Conservation (phyloP, 1,284 basidiomycete genomes). For the Termitomyces sp. region DNA sequence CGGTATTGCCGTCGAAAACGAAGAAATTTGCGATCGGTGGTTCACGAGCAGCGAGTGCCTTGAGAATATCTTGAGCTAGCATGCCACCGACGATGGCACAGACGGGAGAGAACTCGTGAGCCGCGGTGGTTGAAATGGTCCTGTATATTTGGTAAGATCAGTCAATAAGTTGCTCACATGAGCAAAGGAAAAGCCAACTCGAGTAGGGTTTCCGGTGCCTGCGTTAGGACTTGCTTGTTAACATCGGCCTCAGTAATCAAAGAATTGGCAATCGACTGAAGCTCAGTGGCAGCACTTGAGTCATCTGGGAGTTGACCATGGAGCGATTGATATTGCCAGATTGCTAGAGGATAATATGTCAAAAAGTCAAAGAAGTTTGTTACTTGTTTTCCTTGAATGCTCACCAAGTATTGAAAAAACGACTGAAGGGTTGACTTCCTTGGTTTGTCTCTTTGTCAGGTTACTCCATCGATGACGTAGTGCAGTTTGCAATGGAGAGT, state of each 20-base stretch:
- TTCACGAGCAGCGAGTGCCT: constrained; percentile 85
- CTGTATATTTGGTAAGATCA: constrained; percentile 30
- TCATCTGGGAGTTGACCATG: constrained; percentile 58
- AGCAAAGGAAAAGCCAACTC: constrained; percentile 39
- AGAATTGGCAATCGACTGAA: constrained; percentile 57
- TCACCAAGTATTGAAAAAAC: constrained; percentile 72
- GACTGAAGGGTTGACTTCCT: constrained; percentile 70
- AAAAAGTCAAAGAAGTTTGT: constrained; percentile 1
- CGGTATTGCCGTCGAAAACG: constrained; percentile 80
- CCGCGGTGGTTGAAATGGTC: constrained; percentile 61
- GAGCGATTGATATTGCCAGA: constrained; percentile 78
- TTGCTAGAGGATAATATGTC: constrained; percentile 39
- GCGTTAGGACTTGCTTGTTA: constrained; percentile 59
- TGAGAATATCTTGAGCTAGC: constrained; percentile 91
- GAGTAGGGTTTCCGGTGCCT: constrained; percentile 52
- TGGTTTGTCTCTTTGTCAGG: constrained; percentile 70
- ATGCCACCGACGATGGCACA: constrained; percentile 93
- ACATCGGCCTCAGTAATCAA: constrained; percentile 62
- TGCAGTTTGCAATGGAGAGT: constrained; percentile 61
- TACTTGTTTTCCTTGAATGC: constrained; percentile 18
- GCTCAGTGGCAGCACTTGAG: constrained; percentile 45
- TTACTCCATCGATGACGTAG: constrained; percentile 67
- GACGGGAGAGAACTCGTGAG: constrained; percentile 84
- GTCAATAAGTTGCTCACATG: constrained; percentile 7
- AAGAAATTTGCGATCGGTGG: constrained; percentile 91